Percentiles rank a stretch among this genome's conserved stretches.
These are phyloP conservation scores for Termitomyces sp. DNA, from an alignment of 768 basidiomycete species.

Conservation along the genomic window DNA sequence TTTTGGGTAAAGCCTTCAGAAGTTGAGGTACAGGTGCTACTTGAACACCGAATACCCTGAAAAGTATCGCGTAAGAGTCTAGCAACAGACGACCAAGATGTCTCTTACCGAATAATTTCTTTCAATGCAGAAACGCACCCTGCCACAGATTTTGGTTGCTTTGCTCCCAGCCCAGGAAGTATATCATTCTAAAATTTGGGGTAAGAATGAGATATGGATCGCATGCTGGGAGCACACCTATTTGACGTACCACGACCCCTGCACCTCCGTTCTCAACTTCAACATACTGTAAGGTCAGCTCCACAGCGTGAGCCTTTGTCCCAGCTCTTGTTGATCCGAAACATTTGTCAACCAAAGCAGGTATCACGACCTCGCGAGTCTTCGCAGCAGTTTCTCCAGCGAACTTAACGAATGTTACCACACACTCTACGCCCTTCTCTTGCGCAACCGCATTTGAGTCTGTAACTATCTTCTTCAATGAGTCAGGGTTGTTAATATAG, in stretches of 20 bases:
- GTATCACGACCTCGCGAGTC: constrained; percentile 77
- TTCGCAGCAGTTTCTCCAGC: constrained; percentile 86
- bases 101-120: constrained; percentile 77
- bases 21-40: constrained; percentile 72
- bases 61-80: constrained; percentile 5
- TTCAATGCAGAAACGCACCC: constrained; percentile 74
- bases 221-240: constrained; percentile 20
- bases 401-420: constrained; percentile 83
- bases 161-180: constrained; percentile 80
- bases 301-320: constrained; percentile 84
- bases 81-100: background rate
- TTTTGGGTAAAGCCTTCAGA: constrained; percentile 87
- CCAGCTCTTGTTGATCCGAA: constrained; percentile 88
- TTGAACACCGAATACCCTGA: constrained; percentile 77
- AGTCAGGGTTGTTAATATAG: constrained; percentile 72
- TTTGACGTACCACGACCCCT: constrained; percentile 78
- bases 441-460: constrained; percentile 97
- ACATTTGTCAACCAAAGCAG: constrained; percentile 95
- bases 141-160: constrained; percentile 93
- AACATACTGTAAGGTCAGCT: constrained; percentile 84
- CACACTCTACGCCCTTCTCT: constrained; percentile 93
- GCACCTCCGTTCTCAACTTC: constrained; percentile 90
- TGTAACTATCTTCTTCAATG: constrained; percentile 82
- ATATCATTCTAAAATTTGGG: constrained; percentile 58
- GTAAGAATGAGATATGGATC: constrained; percentile 26